Evolutionary conservation across 2,329 filamentous ascomycete genomes (phyloP).

Genomic region (Macrophomina tecta): DNA sequence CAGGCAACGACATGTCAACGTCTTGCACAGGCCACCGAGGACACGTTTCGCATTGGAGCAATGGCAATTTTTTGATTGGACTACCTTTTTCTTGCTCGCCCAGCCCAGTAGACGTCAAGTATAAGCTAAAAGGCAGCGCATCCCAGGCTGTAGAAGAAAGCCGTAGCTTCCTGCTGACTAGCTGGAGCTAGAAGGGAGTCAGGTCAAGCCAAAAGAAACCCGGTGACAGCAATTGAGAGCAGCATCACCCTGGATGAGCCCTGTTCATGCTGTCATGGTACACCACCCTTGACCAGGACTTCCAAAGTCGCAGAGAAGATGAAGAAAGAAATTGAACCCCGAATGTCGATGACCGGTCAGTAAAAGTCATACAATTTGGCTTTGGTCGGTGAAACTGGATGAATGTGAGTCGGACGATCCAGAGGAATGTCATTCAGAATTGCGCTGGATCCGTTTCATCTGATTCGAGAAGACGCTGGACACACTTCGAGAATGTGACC

Average conservation of each 20-base stretch:
- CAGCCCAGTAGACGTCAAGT: background rate
- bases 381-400: background rate
- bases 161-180: background rate
- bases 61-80: background rate
- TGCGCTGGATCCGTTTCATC: constrained; percentile 1
- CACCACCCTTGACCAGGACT: background rate
- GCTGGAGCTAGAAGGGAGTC: background rate
- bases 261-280: background rate
- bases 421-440: background rate
- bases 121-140: background rate
- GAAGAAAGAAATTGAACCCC: background rate
- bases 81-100: background rate
- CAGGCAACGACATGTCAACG: constrained; percentile 13
- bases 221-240: background rate
- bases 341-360: background rate
- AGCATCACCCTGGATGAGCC: background rate
- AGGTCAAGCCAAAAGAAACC: background rate
- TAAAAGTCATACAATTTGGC: background rate
- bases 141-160: constrained; percentile 1
- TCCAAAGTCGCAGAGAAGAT: background rate
- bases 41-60: constrained; percentile 8
- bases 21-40: background rate
- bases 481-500: background rate
- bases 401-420: background rate
- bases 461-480: background rate